Percentiles rank a stretch among this genome's conserved stretches.
phyloP scores from a whole-genome alignment of 108 stramenopile species.

The Ochromonas danica region DNA sequence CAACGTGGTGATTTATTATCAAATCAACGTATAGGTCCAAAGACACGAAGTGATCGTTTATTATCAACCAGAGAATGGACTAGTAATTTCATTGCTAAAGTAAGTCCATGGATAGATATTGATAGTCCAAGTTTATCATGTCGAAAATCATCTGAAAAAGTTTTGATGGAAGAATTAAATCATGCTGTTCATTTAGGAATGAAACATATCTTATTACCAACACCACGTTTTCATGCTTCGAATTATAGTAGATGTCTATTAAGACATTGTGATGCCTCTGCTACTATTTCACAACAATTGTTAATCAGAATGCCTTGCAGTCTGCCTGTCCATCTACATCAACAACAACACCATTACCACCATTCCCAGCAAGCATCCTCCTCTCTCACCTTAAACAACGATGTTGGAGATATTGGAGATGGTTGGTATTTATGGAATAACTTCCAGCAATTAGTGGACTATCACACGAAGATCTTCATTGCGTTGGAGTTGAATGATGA shows the following conservation, averaged over 20 bases:
- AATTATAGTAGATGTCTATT: not conserved
- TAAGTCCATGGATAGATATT: not conserved
- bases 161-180: not conserved
- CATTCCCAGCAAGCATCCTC: no score
- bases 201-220: not conserved
- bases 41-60: not conserved
- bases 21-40: not conserved
- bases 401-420: not conserved
- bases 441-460: not conserved
- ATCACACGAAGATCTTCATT: not conserved
- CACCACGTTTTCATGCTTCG: not conserved
- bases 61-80: not conserved
- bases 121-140: not conserved
- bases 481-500: not conserved
- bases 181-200: not conserved
- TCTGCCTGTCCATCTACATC: no score
- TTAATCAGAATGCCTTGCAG: not conserved
- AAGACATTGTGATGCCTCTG: not conserved
- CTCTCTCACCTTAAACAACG: not conserved
- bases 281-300: not conserved
- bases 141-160: not conserved
- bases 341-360: no score
- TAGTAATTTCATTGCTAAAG: not conserved
- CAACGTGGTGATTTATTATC: not conserved
- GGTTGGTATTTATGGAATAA: slow-evolving; percentile 12